Percentiles rank a stretch among this genome's conserved stretches.
phyloP scores from a whole-genome alignment of 129 eudicot species.

The Apium graveolens region DNA sequence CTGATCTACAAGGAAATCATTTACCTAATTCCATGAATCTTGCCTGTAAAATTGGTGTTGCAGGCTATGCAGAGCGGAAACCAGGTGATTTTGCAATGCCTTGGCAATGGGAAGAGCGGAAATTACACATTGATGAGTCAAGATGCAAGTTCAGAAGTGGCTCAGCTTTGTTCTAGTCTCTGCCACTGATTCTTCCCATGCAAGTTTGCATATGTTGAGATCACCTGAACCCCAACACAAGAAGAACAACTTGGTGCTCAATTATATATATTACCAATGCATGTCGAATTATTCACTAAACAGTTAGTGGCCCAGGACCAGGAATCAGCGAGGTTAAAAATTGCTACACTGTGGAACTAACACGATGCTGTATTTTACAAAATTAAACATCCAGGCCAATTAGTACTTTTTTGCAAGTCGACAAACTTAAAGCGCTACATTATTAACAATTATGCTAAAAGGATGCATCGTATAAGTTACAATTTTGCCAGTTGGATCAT shows the following conservation, averaged over 20 bases:
- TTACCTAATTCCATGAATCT: neutral
- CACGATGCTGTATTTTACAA: neutral
- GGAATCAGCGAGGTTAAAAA: neutral
- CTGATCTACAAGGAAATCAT: neutral
- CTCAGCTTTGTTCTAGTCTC: slow-evolving; percentile 43
- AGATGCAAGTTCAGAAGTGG: slow-evolving; percentile 25
- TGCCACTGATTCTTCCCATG: slow-evolving; percentile 21
- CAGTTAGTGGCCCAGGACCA: neutral
- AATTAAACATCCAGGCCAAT: neutral
- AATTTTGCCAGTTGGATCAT: neutral
- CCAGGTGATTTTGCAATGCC: slow-evolving; percentile 48
- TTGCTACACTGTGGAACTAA: neutral
- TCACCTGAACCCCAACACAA: neutral
- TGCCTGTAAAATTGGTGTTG: slow-evolving; percentile 22
- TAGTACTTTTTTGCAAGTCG: neutral
- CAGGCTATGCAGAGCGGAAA: slow-evolving; percentile 19
- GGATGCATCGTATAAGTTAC: neutral
- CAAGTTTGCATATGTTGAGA: neutral
- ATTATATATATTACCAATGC: neutral
- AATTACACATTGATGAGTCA: slow-evolving; percentile 20
- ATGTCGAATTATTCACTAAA: neutral
- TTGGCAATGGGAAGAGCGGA: slow-evolving; percentile 32
- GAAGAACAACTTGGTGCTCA: neutral
- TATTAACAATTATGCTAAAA: neutral
- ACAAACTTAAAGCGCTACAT: neutral